Base-by-base conservation (phyloP, 2,329 filamentous ascomycete species). In the Stemphylium lycopersici region DNA sequence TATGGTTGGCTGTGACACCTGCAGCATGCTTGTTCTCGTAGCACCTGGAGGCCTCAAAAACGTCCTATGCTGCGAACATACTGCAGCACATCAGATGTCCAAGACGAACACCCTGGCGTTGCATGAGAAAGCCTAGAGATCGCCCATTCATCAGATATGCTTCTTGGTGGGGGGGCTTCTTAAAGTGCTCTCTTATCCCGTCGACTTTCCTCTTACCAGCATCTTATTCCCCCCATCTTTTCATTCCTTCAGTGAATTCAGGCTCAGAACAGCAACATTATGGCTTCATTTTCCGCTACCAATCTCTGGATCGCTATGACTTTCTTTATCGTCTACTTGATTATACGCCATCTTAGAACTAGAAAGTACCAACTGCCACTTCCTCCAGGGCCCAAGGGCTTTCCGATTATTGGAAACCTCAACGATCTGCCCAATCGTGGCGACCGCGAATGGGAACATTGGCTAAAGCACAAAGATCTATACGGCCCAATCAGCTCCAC, bases 371-470 rank as follows among this genome's bases (percentile, higher is more conserved):
- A 34, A 10, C 46, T 55, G 12, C 66, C 68, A 1, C 68, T 82
- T 0, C 83, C 81, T 1, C 83, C 82, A 1, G 83, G 83, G 0
- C 83, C 83, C 0, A 80, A 71, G 37, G 75, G 75, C 0, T 60
- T 79, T 6, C 80, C 81, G 0, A 6, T 84, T 0, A 15, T 84
- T 1, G 83, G 83, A 2, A 84, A 84, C 56, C 55, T 84, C 11
- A 56, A 59, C 0, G 81, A 84, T 52, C 66, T 85, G 6, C 83
- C 83, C 0, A 63, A 72, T 0, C 41, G 66, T 7, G 73, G 69
- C 1, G 54, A 56, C 3, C 71, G 66, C 4, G 78, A 80, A 45
- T 79, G 69, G 62, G 51, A 72, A 6, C 77, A 81, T 49, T 81
- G 78, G 78, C 52, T 77, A 0, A 70, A 79, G 38, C 72, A 78